These are phyloP conservation scores for Claviceps fusiformis DNA, from an alignment of 2,329 filamentous ascomycete species.

Conservation along the genomic window DNA sequence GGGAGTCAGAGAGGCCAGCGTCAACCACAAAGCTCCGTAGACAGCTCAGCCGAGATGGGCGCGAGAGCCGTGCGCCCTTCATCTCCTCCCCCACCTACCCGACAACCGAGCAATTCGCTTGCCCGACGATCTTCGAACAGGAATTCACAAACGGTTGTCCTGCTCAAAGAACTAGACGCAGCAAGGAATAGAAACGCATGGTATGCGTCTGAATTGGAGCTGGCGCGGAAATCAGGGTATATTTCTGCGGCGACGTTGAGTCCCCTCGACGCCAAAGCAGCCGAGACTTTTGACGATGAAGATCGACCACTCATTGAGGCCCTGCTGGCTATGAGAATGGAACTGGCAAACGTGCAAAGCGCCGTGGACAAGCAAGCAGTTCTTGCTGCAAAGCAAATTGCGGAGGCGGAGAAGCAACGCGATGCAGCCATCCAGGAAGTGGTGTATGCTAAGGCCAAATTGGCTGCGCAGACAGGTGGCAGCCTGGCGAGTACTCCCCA, in stretches of 20 bases:
- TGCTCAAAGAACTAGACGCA: constrained; percentile 77
- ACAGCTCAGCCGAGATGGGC: constrained; percentile 49
- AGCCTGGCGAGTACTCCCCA: constrained; percentile 50
- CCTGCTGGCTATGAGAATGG: constrained; percentile 76
- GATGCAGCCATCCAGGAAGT: constrained; percentile 92
- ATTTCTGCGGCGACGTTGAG: constrained; percentile 55
- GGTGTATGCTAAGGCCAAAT: constrained; percentile 83
- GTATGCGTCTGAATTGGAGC: constrained; percentile 88
- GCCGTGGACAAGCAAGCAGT: constrained; percentile 82
- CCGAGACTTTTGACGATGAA: constrained; percentile 78
- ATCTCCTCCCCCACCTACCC: constrained; percentile 45
- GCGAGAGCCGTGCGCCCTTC: constrained; percentile 34
- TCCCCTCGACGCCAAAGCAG: constrained; percentile 61
- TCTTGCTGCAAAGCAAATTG: constrained; percentile 75
- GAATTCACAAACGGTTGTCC: constrained; percentile 54
- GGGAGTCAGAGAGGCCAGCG: constrained; percentile 17
- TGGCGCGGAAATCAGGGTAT: constrained; percentile 86
- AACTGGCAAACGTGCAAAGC: constrained; percentile 77
- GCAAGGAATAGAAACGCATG: constrained; percentile 82
- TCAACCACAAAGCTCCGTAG: constrained; percentile 51
- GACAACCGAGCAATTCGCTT: constrained; percentile 45
- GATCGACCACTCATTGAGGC: constrained; percentile 88
- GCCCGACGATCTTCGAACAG: constrained; percentile 45
- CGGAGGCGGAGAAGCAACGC: constrained; percentile 86
- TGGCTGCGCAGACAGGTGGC: constrained; percentile 60